Percentiles rank a stretch among this genome's conserved stretches.
phyloP scores from a whole-genome alignment of 2,329 filamentous ascomycete species.

The Davidsoniella virescens region DNA sequence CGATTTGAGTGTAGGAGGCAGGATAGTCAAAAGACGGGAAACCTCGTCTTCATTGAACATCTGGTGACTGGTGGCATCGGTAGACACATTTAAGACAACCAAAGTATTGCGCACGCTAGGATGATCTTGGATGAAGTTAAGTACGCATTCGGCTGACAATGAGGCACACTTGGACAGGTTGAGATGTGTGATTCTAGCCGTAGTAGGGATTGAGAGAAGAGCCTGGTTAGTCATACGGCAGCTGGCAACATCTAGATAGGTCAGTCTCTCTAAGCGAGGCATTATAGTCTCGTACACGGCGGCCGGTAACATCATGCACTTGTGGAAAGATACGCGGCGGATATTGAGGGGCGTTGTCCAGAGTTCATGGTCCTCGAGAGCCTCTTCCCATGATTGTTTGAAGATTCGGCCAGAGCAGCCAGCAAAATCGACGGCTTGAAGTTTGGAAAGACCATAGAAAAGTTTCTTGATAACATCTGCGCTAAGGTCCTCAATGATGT shows the following conservation, averaged over 20 bases:
- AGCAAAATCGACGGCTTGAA: conserved; percentile 61
- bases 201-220: conserved; percentile 51
- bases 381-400: conserved; percentile 44
- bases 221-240: conserved; percentile 60
- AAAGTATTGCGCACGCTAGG: conserved; percentile 48
- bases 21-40: conserved; percentile 43
- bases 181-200: conserved; percentile 58
- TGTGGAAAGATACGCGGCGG: conserved; percentile 58
- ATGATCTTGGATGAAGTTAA: conserved; percentile 55
- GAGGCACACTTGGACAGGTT: conserved; percentile 63
- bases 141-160: conserved; percentile 48
- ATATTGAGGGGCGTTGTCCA: conserved; percentile 27
- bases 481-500: conserved; percentile 61
- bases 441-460: conserved; percentile 45
- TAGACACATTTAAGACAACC: conserved; percentile 56
- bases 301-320: conserved; percentile 55
- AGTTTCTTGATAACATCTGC: conserved; percentile 53
- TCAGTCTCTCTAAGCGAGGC: conserved; percentile 52
- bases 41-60: conserved; percentile 52
- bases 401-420: conserved; percentile 56
- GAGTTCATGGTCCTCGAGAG: conserved; percentile 30
- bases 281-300: conserved; percentile 52
- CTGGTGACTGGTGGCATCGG: conserved; percentile 56
- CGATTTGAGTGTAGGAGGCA: conserved; percentile 53
- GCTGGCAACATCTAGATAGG: conserved; percentile 65